phyloP scores from a whole-genome alignment of 352 stramenopile species.

The Phytophthora litchii region DNA sequence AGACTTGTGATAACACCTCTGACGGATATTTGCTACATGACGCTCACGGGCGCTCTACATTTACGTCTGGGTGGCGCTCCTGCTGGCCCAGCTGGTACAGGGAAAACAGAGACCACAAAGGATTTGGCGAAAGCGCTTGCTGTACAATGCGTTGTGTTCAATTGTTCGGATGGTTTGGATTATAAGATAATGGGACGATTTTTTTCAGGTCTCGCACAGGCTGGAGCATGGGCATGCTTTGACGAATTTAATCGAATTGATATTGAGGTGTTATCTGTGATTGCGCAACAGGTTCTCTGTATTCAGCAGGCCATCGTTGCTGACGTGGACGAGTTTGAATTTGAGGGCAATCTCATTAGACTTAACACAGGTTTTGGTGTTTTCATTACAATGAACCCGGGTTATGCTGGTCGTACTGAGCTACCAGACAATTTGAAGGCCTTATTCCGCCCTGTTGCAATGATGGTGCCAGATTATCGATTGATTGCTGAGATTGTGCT shows the following conservation, averaged over 20 bases:
- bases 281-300: conserved; percentile 95
- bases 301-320: conserved; percentile 95
- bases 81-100: conserved; percentile 92
- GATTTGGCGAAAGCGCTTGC: conserved; percentile 94
- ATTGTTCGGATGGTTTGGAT: conserved; percentile 95
- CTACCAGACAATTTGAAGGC: conserved; percentile 95
- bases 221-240: conserved; percentile 95
- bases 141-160: conserved; percentile 96
- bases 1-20: conserved; percentile 85
- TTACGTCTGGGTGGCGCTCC: conserved; percentile 92
- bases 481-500: conserved; percentile 96
- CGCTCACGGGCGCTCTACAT: conserved; percentile 94
- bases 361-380: conserved; percentile 93
- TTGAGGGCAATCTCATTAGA: conserved; percentile 93
- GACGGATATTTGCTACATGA: conserved; percentile 94
- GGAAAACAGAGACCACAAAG: conserved; percentile 96
- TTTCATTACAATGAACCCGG: conserved; percentile 97
- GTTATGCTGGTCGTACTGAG: conserved; percentile 92
- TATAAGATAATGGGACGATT: conserved; percentile 98
- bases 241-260: conserved; percentile 98
- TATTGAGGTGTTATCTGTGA: conserved; percentile 95
- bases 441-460: conserved; percentile 93
- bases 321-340: conserved; percentile 91
- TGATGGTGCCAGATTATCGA: conserved; percentile 96
- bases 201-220: conserved; percentile 94